Conservation (phyloP, 2,329 filamentous ascomycete species). For the Fusarium albidum region DNA sequence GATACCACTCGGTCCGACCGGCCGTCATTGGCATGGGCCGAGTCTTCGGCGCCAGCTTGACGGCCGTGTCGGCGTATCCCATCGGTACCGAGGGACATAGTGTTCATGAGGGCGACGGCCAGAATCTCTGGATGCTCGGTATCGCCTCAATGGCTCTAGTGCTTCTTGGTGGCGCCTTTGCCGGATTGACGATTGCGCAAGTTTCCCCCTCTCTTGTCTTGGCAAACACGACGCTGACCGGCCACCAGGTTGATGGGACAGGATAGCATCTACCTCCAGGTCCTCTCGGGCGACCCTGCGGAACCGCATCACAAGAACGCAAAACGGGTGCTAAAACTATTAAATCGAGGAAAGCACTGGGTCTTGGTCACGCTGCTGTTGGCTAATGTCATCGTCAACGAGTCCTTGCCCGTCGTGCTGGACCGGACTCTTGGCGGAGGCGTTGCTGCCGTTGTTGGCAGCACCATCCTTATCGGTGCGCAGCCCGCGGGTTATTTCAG, state of each 20-base stretch:
- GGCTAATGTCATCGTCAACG: conserved; percentile 98
- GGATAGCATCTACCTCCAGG: conserved; percentile 97
- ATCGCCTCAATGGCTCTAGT: conserved; percentile 82
- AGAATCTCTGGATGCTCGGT: conserved; percentile 82
- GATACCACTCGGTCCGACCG: conserved; percentile 54
- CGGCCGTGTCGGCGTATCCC: conserved; percentile 58
- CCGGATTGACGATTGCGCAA: conserved; percentile 88
- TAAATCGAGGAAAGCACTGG: conserved; percentile 96
- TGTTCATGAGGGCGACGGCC: conserved; percentile 63
- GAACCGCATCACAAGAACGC: conserved; percentile 89
- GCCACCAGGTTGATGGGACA: conserved; percentile 67
- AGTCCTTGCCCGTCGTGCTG: conserved; percentile 92
- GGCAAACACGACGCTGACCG: conserved; percentile 30
- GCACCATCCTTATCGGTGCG: conserved; percentile 91
- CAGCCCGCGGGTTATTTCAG: background rate
- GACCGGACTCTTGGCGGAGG: conserved; percentile 94
- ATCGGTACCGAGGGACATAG: conserved; percentile 51
- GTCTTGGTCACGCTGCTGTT: conserved; percentile 92
- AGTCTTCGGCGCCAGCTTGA: conserved; percentile 58
- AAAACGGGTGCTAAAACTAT: conserved; percentile 77
- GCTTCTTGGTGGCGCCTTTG: conserved; percentile 89
- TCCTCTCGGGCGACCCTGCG: conserved; percentile 85
- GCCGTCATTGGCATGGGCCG: conserved; percentile 61
- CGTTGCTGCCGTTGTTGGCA: conserved; percentile 91
- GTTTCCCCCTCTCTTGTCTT: conserved; percentile 43